phyloP scores from a whole-genome alignment of 2,329 filamentous ascomycete species.

The Verticillium dahliae region DNA sequence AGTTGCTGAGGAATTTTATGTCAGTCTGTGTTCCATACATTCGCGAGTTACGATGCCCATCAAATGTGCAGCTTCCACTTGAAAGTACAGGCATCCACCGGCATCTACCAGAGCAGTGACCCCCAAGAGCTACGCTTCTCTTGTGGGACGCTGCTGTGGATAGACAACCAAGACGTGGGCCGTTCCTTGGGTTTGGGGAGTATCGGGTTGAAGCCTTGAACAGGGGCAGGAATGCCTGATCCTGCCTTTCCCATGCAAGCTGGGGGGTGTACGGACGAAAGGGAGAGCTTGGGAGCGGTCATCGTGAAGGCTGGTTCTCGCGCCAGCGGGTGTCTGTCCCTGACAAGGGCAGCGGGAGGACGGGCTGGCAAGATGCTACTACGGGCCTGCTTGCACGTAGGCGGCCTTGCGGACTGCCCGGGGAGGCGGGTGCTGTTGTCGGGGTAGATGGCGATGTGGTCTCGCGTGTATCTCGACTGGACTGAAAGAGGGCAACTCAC shows the following conservation, averaged over 20 bases:
- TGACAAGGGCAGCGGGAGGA: constrained; percentile 1
- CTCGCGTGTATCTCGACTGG: constrained; percentile 3
- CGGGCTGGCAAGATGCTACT: neutral
- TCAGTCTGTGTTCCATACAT: constrained; percentile 11
- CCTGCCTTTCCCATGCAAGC: neutral
- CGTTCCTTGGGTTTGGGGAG: neutral
- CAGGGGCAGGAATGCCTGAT: neutral
- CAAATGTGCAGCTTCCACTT: neutral
- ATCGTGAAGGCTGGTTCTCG: neutral
- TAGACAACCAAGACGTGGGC: neutral
- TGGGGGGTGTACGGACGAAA: neutral
- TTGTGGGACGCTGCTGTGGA: neutral
- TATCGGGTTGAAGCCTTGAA: neutral
- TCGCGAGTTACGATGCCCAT: too few relatives aligned
- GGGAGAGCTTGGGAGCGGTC: neutral
- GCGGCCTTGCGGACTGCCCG: neutral
- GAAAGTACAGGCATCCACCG: neutral
- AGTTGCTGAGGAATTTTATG: constrained; percentile 40
- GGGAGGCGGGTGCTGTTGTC: neutral
- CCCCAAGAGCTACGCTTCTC: neutral
- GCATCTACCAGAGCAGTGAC: neutral
- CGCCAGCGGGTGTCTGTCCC: constrained; percentile 1
- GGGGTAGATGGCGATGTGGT: neutral
- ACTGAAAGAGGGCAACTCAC: constrained; percentile 33
- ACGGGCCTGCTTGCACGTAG: neutral